Evolutionary conservation across 2,329 filamentous ascomycete genomes (phyloP), one percentile per base, ranked within the genome.

Genomic region (Cercospora janseana): DNA sequence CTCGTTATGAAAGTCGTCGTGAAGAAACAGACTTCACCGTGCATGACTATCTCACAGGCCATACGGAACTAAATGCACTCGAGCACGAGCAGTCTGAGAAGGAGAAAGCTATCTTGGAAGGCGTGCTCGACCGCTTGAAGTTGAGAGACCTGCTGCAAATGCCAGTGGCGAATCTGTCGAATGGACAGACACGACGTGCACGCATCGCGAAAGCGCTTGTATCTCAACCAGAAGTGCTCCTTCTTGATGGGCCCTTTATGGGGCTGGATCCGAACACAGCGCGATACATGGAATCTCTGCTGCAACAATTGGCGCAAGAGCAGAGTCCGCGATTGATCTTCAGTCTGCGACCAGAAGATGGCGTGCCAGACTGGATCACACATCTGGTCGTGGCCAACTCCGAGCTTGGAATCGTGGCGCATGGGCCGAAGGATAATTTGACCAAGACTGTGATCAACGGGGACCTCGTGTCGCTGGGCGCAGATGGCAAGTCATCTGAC

Each of bases 231-330:
- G 87, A 94, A 68, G 78, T 95, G 8, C 66, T 98, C 54, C 75
- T 97, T 45, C 75, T 95, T 2, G 93, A 98, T 70, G 92, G 95
- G 62, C 92, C 93, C 1, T 96, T 96, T 65, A 95, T 96, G 87
- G 92, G 93, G 0, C 75, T 98, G 12, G 93, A 97, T 68, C 93
- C 92, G 10, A 85, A 84, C 4, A 94, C 90, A 0, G 80, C 88
- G 9, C 76, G 79, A 9, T 79, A 80, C 1, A 72, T 97, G 59
- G 92, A 87, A 31, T 76, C 78, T 0, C 74, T 97, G 38, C 73
- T 96, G 16, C 73, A 81, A 56, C 76, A 76, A 0, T 71, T 96
- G 49, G 87, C 89, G 0, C 76, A 80, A 51, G 78, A 77, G 41
- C 79, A 79, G 10, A 77, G 75, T 5, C 91, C 90, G 0, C 78